Percentiles rank a stretch among this genome's conserved stretches.
Conservation (phyloP, 1,139 yeast genomes). For the Zhuliangozyma parablackwelliae region DNA sequence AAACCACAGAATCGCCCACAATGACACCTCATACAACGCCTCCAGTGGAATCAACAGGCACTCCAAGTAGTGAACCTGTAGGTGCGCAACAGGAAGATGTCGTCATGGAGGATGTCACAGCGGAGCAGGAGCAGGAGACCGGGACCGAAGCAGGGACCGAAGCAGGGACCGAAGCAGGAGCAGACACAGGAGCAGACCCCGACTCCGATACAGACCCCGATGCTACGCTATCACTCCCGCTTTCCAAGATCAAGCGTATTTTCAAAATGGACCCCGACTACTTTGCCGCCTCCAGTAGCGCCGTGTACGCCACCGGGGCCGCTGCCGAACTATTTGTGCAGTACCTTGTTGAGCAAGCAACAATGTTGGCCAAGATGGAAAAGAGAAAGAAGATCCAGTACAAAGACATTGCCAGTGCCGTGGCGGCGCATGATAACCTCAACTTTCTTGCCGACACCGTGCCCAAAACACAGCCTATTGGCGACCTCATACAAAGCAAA, state of each 20-base stretch:
- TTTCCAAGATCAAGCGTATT: conserved; percentile 77
- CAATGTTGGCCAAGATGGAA: conserved; percentile 62
- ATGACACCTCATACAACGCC: too few species aligned
- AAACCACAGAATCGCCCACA: too few species aligned
- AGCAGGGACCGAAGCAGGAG: too few species aligned
- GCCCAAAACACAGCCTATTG: conserved; percentile 57
- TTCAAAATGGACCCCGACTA: conserved; percentile 86
- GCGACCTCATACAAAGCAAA: conserved; percentile 46
- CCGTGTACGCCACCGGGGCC: conserved; percentile 78
- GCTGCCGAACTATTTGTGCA: conserved; percentile 86
- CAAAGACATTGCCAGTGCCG: conserved; percentile 73
- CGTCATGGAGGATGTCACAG: not conserved
- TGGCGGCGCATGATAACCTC: conserved; percentile 60
- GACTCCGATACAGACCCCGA: conserved; percentile 15
- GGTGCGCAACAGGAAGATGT: not conserved
- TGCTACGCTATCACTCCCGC: conserved; percentile 48
- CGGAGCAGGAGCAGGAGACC: not conserved
- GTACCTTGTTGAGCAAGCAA: conserved; percentile 76
- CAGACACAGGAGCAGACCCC: conserved; percentile 13
- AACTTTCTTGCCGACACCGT: conserved; percentile 65
- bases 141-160: conserved; percentile 3
- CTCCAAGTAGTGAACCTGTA: too few species aligned
- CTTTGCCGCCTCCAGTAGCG: conserved; percentile 67
- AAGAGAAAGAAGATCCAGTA: conserved; percentile 69
- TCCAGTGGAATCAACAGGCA: too few species aligned